Percentiles rank a stretch among this genome's conserved stretches.
Conservation (phyloP, 768 basidiomycete species). For the Pleurotus eryngii region DNA sequence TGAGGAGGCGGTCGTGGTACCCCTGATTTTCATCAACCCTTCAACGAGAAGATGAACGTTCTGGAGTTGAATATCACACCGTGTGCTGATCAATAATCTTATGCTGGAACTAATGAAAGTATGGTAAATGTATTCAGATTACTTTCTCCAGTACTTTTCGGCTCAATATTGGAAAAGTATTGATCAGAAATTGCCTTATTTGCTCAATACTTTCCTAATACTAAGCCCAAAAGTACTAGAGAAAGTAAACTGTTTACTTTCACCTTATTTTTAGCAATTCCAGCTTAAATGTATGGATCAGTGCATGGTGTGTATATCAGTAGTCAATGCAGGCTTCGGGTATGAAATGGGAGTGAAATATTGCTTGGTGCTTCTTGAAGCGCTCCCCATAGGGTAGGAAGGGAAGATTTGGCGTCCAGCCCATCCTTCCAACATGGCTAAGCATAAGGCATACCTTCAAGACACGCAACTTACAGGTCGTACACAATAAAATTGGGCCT, state of each 20-base stretch:
- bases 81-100: too few species aligned
- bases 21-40: slow-evolving; percentile 24
- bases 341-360: slow-evolving; percentile 19
- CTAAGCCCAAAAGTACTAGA: too few species aligned
- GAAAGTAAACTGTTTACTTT: too few species aligned
- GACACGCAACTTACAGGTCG: not conserved
- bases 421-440: slow-evolving; percentile 12
- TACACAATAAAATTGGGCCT: not conserved
- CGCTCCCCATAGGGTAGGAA: slow-evolving; percentile 19
- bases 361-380: slow-evolving; percentile 18
- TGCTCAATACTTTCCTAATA: too few species aligned
- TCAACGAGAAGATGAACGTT: slow-evolving; percentile 30
- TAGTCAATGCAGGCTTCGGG: slow-evolving; percentile 19
- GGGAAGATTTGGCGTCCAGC: slow-evolving; percentile 14
- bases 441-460: not conserved
- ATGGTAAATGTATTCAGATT: too few species aligned
- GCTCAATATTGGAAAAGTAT: too few species aligned
- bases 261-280: too few species aligned
- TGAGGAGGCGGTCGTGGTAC: slow-evolving; percentile 4
- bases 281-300: too few species aligned
- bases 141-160: too few species aligned
- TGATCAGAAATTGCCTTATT: too few species aligned
- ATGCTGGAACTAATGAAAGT: too few species aligned
- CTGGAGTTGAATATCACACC: slow-evolving; percentile 24
- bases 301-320: too few species aligned